A percentile compares a stretch with the other conserved stretches of the same genome.
Evolutionary conservation across 176 grass and related monocot species (phyloP).

Genomic region (Leersia perrieri): DNA sequence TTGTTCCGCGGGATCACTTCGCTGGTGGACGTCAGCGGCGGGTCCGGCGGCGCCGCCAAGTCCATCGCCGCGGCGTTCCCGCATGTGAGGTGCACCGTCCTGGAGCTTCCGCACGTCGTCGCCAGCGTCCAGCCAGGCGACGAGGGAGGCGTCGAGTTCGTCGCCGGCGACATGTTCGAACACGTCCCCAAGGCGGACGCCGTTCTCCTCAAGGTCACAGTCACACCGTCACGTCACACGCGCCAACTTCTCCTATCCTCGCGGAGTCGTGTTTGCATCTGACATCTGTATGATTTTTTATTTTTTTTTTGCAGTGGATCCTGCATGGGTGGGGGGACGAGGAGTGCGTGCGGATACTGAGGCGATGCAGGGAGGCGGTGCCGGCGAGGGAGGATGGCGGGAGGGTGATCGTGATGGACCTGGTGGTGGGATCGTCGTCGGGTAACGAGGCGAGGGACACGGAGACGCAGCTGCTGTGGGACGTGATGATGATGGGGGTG

Average conservation of each 20-base stretch:
- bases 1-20: conserved; percentile 49
- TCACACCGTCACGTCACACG: too few relatives aligned
- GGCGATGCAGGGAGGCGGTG: conserved; percentile 57
- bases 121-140: not conserved
- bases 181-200: conserved; percentile 29
- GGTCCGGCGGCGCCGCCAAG: conserved; percentile 29
- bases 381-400: conserved; percentile 46
- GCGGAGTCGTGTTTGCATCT: not conserved
- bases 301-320: conserved; percentile 37
- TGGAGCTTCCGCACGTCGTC: conserved; percentile 53
- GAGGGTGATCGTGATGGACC: conserved; percentile 67
- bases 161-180: conserved; percentile 54
- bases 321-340: conserved; percentile 38
- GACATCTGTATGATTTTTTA: too few relatives aligned
- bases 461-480: conserved; percentile 52
- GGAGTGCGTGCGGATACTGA: conserved; percentile 58
- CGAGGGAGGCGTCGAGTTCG: conserved; percentile 47
- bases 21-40: conserved; percentile 56
- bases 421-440: conserved; percentile 35
- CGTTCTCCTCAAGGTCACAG: conserved; percentile 41
- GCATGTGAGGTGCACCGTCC: conserved; percentile 44
- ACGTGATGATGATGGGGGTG: conserved; percentile 48
- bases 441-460: conserved; percentile 7
- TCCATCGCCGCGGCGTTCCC: conserved; percentile 51
- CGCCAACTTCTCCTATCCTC: not conserved